Evolutionary conservation across 345 rosid genomes (phyloP).

Genomic region (Gossypium australe): DNA sequence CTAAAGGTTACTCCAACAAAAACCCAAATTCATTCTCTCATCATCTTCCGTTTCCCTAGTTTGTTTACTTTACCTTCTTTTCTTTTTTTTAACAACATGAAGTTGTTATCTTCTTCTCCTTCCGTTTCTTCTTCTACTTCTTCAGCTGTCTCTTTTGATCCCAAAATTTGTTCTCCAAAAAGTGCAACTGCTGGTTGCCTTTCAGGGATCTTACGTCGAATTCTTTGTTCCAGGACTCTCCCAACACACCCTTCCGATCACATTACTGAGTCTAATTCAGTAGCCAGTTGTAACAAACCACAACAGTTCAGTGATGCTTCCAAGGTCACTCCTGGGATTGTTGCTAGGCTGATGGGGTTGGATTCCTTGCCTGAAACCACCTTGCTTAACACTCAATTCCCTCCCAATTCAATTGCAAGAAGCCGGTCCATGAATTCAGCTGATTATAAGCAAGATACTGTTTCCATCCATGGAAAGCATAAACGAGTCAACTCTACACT

Average conservation of each 20-base stretch:
- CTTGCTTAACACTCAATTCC: not conserved
- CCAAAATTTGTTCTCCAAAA: constrained; percentile 30
- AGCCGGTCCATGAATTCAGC: constrained; percentile 46
- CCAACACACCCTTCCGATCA: constrained; percentile 60
- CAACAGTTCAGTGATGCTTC: constrained; percentile 8
- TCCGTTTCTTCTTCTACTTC: constrained; percentile 32
- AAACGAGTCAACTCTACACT: constrained; percentile 32
- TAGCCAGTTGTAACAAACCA: constrained; percentile 11
- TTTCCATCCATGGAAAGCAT: constrained; percentile 23
- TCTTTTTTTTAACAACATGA: constrained; percentile 21
- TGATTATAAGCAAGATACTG: constrained; percentile 22
- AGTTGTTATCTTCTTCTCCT: constrained; percentile 34
- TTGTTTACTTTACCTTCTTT: not conserved
- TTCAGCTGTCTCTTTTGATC: constrained; percentile 21
- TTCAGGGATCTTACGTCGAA: constrained; percentile 41
- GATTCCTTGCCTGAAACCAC: constrained; percentile 29
- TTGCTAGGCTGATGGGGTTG: constrained; percentile 85
- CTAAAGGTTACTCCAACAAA: not conserved
- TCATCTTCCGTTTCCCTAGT: not conserved
- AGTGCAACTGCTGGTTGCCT: constrained; percentile 39
- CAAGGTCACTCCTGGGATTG: constrained; percentile 40
- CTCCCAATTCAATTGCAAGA: constrained; percentile 32
- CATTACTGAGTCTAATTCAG: constrained; percentile 27
- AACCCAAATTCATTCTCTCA: not conserved
- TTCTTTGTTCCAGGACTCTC: constrained; percentile 51